These are phyloP conservation scores for Colletotrichum sp. DNA, from an alignment of 2,329 filamentous ascomycete species.

Conservation along the genomic window DNA sequence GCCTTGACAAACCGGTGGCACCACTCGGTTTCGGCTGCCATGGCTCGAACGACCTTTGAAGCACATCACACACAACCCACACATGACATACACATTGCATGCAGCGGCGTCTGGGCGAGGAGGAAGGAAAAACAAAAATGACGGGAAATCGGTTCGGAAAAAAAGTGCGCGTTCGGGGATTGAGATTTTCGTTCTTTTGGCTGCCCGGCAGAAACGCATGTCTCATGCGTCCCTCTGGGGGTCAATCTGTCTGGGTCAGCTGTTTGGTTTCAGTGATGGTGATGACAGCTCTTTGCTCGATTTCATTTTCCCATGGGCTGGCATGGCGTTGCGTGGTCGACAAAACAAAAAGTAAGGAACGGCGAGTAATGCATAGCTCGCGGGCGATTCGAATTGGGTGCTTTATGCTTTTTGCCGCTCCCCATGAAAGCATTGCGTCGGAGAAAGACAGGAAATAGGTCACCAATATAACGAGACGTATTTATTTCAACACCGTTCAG, in stretches of 20 bases:
- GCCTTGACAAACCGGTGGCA: not conserved
- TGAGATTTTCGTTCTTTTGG: not conserved
- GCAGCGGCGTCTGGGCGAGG: slow-evolving; percentile 11
- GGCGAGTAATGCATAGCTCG: slow-evolving; percentile 15
- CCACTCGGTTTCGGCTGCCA: not conserved
- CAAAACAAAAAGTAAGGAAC: slow-evolving; percentile 4
- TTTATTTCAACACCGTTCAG: not conserved
- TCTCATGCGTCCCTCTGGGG: not conserved
- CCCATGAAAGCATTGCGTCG: slow-evolving; percentile 7
- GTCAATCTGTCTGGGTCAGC: not conserved
- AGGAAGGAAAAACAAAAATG: not conserved
- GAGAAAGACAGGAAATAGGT: not conserved
- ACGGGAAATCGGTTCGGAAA: not conserved
- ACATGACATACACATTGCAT: slow-evolving; percentile 16
- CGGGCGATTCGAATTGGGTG: not conserved
- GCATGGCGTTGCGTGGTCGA: slow-evolving; percentile 20
- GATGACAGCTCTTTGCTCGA: slow-evolving; percentile 5
- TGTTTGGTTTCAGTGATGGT: not conserved
- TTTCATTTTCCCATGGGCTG: slow-evolving; percentile 7
- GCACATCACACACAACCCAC: not conserved
- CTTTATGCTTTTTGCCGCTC: not conserved
- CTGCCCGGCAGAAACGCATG: not conserved
- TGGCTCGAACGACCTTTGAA: not conserved
- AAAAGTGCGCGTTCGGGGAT: slow-evolving; percentile 2
- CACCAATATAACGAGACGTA: not conserved